Evolutionary conservation across 1,139 yeast genomes (phyloP).

Genomic region (Blastobotrys apis): DNA sequence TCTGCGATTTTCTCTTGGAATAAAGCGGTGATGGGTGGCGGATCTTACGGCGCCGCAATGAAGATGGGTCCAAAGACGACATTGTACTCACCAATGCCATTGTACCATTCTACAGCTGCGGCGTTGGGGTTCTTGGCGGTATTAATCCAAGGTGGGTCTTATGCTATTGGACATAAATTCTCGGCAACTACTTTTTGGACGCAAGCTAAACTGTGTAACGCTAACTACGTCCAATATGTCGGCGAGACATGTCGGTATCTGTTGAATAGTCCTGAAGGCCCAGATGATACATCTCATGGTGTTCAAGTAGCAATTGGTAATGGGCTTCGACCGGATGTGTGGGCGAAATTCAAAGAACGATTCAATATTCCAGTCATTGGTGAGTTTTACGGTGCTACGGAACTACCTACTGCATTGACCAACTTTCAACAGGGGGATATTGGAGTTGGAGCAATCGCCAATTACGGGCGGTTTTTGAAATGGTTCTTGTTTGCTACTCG

Average conservation of each 20-base stretch:
- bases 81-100: constrained; percentile 90
- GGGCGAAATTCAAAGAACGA: constrained; percentile 74
- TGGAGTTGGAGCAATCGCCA: constrained; percentile 88
- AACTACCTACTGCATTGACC: constrained; percentile 88
- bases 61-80: constrained; percentile 52
- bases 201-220: constrained; percentile 64
- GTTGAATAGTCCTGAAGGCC: constrained; percentile 59
- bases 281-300: constrained; percentile 63
- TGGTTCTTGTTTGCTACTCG: constrained; percentile 16
- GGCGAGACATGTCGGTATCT: constrained; percentile 94
- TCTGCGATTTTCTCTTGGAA: constrained; percentile 94
- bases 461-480: constrained; percentile 50
- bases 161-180: constrained; percentile 77
- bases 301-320: constrained; percentile 83
- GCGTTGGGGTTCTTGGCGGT: constrained; percentile 79
- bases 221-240: constrained; percentile 87
- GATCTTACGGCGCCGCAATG: constrained; percentile 66
- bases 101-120: constrained; percentile 93
- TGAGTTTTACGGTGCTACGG: constrained; percentile 93
- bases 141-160: constrained; percentile 59
- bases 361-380: constrained; percentile 75
- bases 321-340: constrained; percentile 88
- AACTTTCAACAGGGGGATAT: constrained; percentile 71
- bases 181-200: constrained; percentile 88
- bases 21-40: constrained; percentile 63